Evolutionary conservation across 2,329 filamentous ascomycete genomes (phyloP), one percentile per base, ranked within the genome.

Genomic region (Xylaria polymorpha): DNA sequence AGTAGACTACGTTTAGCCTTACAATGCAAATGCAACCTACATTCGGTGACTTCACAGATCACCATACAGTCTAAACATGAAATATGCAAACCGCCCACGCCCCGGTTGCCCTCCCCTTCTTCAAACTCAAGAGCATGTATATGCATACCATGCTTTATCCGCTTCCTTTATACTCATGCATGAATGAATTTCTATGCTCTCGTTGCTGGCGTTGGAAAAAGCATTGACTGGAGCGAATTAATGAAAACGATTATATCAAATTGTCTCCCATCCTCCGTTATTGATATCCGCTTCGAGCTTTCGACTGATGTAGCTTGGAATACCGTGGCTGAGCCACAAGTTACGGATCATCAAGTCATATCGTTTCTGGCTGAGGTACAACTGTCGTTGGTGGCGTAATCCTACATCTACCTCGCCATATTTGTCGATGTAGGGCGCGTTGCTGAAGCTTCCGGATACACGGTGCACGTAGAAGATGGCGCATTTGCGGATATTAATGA

Each of bases 401-500:
- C 94, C 94, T n/a, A 93, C 90, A 80, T 99, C 96, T 4, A 94
- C 92, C 85, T 99, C 96, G 73, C 97, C 97, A 79, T 98, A 97
- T 78, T 93, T 92, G 81, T 99, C 96, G 72, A 98, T 91, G 80
- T 98, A 99, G 0, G 96, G 96, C 4, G 96, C 95, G 50, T 91
- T 88, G 72, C 91, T 91, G 84, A 92, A 99, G 32, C 92, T 94
- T 46, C 96, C 96, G 56, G 92, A 92, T 39, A 86, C 85, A 68
- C 91, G 89, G 81, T 97, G 94, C 64, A 97, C 84, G 80, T 97
- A 97, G 69, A 97, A 89, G 48, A 97, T 90, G 74, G 92, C 93
- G 83, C 97, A 98, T 83, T 98, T 98, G 74, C 96, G 92, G 74
- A 99, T 95, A 80, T 97, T 97, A 80, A 99, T 91, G 83, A 97